Base-by-base conservation (phyloP, 2,329 filamentous ascomycete species). In the Magnaporthiopsis rhizophila region DNA sequence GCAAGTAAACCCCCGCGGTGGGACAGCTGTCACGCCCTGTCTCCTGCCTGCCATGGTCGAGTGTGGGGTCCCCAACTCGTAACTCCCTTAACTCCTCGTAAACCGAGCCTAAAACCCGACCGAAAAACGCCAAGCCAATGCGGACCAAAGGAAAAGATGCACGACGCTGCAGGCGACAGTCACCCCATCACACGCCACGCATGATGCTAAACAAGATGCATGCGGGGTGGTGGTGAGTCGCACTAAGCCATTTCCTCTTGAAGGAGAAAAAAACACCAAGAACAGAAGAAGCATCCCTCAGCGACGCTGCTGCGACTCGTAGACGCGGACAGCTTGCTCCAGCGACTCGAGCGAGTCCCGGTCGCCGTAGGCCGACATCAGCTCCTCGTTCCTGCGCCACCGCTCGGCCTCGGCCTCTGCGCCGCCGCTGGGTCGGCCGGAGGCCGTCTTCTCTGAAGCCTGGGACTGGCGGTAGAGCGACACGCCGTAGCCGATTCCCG, bases 321-420 rank as follows among this genome's bases (percentile, higher is more conserved):
- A 75, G 0, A 74, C 66, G 3, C 65, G 65, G 59, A 73, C 67
- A 9, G 74, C 74, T 45, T 65, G 59, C 67, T 75, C 73, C 36
- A 75, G 66, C 64, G 70, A 72, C 64, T 72, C 73, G 50, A 74
- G 65, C 63, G 70, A 72, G 15, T 65, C 66, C 26, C 72, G 65
- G 63, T 73, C 72, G 9, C 73, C 73, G 59, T 74, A 75, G 9
- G 73, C 73, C 58, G 72, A 70, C 50, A 71, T 69, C 59, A 75
- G 65, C 21, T 70, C 65, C 5, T 67, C 67, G 15, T 66, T 65
- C 59, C 66, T 64, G 36, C 66, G 65, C 61, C 66, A 64, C 62
- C 65, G 60, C 62, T 68, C 69, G 7, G 65, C 61, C 62, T 69
- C 69, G 61, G 65, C 67, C 53, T 65, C 53, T 2, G 21, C 18